A percentile compares a stretch with the other conserved stretches of the same genome.
These are phyloP conservation scores for Lepidopterella palustris DNA, from an alignment of 495 filamentous ascomycete genomes.

Conservation along the genomic window DNA sequence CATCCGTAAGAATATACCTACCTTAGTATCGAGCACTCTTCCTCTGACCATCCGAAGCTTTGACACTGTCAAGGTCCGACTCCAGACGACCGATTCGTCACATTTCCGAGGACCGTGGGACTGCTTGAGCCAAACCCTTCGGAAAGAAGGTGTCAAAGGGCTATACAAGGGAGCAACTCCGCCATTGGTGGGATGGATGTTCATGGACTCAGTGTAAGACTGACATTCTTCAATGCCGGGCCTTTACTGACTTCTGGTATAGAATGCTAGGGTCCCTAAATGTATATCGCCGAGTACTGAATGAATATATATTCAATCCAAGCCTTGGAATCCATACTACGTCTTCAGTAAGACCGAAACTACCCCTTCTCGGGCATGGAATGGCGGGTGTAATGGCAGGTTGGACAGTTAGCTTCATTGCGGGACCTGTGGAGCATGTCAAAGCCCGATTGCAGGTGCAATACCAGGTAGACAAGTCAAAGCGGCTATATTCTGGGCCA, in stretches of 20 bases:
- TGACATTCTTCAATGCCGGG: neutral
- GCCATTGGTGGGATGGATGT: slow-evolving; percentile 93
- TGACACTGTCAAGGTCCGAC: slow-evolving; percentile 91
- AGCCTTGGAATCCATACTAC: slow-evolving; percentile 16
- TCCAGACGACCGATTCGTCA: slow-evolving; percentile 73
- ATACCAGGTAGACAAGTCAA: slow-evolving; percentile 66
- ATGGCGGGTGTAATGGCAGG: slow-evolving; percentile 83
- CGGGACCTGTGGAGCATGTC: slow-evolving; percentile 90
- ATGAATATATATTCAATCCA: slow-evolving; percentile 66
- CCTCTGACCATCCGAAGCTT: slow-evolving; percentile 45
- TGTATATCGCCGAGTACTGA: slow-evolving; percentile 75
- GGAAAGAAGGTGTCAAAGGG: slow-evolving; percentile 69
- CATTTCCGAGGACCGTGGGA: slow-evolving; percentile 84
- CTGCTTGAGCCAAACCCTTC: slow-evolving; percentile 72
- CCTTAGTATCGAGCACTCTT: neutral
- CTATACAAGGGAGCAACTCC: slow-evolving; percentile 90
- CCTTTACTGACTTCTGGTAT: neutral
- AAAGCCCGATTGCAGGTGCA: slow-evolving; percentile 93
- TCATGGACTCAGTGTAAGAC: slow-evolving; percentile 79
- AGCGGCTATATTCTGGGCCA: slow-evolving; percentile 76
- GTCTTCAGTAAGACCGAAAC: slow-evolving; percentile 31
- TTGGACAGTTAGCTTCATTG: slow-evolving; percentile 83
- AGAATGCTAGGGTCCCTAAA: slow-evolving; percentile 89
- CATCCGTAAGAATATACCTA: slow-evolving; percentile 50
- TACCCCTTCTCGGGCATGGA: slow-evolving; percentile 75